Percentiles rank a stretch among this genome's conserved stretches.
Evolutionary conservation across 2,329 filamentous ascomycete species (phyloP).

Genomic region (Cercospora berteroae): DNA sequence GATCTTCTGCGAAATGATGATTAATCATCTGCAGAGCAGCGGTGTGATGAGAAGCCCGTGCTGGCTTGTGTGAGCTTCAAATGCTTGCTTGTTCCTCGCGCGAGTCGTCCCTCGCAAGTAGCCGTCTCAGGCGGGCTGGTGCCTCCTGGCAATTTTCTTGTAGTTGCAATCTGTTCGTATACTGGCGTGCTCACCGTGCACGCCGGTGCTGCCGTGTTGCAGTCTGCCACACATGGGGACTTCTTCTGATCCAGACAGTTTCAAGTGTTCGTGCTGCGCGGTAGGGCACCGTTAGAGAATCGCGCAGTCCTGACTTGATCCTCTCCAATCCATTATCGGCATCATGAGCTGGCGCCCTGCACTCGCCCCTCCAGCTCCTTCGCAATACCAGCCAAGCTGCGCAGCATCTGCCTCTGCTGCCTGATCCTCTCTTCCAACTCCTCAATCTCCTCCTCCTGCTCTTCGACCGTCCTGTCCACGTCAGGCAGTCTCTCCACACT

Average conservation of each 20-base stretch:
- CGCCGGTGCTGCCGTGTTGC: neutral
- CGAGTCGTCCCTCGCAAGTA: neutral
- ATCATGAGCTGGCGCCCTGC: constrained; percentile 1
- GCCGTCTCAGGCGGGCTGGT: neutral
- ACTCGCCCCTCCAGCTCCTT: constrained; percentile 17
- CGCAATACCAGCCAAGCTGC: constrained; percentile 46
- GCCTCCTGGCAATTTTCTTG: neutral
- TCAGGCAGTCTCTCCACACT: constrained; percentile 67
- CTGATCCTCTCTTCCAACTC: constrained; percentile 64
- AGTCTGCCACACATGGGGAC: neutral
- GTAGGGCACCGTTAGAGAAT: neutral
- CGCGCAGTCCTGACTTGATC: neutral
- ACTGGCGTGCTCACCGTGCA: neutral
- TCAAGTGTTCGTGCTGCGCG: neutral
- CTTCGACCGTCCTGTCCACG: constrained; percentile 62
- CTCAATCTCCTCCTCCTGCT: constrained; percentile 69
- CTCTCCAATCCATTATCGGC: neutral
- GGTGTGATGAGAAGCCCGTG: neutral
- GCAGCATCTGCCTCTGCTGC: constrained; percentile 61
- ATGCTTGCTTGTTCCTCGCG: neutral
- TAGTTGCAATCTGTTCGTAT: neutral
- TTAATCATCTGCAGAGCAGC: neutral
- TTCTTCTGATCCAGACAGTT: neutral
- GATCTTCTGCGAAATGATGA: neutral
- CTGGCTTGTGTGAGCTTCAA: neutral